Evolutionary conservation across 805 yeast species (phyloP).

Genomic region (Kodamaea laetipori): DNA sequence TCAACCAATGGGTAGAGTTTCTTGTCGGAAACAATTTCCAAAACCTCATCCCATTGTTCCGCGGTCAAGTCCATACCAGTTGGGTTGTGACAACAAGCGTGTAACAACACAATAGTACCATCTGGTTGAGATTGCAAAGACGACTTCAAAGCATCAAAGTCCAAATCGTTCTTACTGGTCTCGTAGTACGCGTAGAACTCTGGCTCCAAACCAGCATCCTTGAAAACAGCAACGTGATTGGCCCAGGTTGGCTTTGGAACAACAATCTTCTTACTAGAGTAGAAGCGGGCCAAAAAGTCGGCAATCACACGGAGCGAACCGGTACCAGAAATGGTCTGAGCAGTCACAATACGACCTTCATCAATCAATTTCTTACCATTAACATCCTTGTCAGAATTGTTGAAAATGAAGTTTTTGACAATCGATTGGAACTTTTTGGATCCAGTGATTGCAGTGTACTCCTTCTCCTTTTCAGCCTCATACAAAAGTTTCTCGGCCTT

Average conservation of each 20-base stretch:
- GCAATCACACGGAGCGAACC: constrained; percentile 89
- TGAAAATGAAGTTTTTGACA: constrained; percentile 72
- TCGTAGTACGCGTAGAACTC: constrained; percentile 74
- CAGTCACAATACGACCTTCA: constrained; percentile 70
- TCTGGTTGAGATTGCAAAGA: constrained; percentile 57
- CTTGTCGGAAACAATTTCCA: constrained; percentile 59
- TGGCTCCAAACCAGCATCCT: constrained; percentile 66
- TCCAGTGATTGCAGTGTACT: constrained; percentile 86
- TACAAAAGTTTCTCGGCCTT: constrained; percentile 59
- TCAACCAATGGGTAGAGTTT: constrained; percentile 80
- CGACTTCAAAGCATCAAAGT: constrained; percentile 60
- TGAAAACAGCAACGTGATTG: constrained; percentile 81
- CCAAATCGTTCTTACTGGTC: constrained; percentile 58
- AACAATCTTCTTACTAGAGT: constrained; percentile 56
- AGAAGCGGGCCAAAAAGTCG: constrained; percentile 68
- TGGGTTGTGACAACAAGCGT: constrained; percentile 97
- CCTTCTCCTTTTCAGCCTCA: constrained; percentile 64
- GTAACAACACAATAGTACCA: constrained; percentile 72
- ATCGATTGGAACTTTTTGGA: constrained; percentile 62
- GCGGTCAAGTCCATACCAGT: constrained; percentile 89
- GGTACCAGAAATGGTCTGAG: constrained; percentile 93
- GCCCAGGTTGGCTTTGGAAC: constrained; percentile 95
- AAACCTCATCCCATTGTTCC: constrained; percentile 78
- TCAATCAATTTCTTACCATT: constrained; percentile 56
- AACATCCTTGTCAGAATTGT: constrained; percentile 53